Conservation (phyloP, 2,329 filamentous ascomycete genomes). For the Venturia asperata region DNA sequence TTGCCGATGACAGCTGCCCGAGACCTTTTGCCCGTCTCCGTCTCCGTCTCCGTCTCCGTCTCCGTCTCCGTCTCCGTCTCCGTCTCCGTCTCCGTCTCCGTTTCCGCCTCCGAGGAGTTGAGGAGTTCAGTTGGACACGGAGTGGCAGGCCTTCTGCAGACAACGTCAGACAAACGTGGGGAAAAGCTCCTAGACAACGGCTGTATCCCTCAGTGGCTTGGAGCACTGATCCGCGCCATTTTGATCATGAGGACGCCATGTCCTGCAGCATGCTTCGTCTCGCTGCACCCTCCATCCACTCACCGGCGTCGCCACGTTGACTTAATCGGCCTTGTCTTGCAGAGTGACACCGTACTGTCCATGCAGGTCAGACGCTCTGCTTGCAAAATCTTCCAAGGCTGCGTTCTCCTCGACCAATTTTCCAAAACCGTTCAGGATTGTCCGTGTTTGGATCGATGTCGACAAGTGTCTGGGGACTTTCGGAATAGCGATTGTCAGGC, state of each 20-base stretch:
- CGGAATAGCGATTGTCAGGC: no score
- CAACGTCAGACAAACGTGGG: neutral
- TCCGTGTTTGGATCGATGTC: no score
- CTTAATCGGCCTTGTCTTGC: neutral
- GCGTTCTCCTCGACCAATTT: neutral
- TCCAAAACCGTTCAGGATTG: no score
- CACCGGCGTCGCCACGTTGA: neutral
- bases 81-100: no score
- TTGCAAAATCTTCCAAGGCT: neutral
- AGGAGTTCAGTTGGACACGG: neutral
- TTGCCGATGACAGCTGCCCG: no score
- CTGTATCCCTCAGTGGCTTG: neutral
- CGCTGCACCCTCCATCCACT: constrained; percentile 2
- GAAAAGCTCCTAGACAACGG: neutral
- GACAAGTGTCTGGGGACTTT: no score
- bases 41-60: no score
- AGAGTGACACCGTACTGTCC: neutral
- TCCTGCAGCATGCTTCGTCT: neutral
- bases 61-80: no score
- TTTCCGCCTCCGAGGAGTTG: constrained; percentile 5
- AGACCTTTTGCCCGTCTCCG: no score
- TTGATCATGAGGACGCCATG: neutral
- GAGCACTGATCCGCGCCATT: neutral
- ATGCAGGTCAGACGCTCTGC: neutral
- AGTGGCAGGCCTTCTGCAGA: neutral